These are phyloP conservation scores for Golubevia sp. DNA, from an alignment of 1,284 basidiomycete species.

Conservation along the genomic window DNA sequence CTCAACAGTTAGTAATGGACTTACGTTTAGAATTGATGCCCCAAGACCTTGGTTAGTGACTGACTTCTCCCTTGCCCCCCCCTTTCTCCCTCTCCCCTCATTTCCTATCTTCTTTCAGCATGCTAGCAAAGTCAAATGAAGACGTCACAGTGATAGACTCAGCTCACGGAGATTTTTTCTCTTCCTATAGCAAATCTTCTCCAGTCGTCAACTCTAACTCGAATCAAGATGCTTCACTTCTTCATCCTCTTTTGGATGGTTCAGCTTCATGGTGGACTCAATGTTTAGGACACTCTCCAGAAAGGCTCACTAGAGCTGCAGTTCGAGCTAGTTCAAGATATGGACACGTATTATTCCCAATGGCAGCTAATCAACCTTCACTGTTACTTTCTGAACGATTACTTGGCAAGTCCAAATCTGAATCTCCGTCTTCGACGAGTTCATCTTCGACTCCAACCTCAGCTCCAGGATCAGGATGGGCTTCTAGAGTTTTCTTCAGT, in stretches of 20 bases:
- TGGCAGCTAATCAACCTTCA: slow-evolving; percentile 45
- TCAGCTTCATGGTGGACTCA: slow-evolving; percentile 61
- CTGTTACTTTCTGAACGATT: slow-evolving; percentile 38
- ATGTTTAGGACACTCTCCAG: slow-evolving; percentile 49
- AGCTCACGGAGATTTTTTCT: slow-evolving; percentile 78
- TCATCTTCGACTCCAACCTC: background rate
- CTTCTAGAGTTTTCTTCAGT: slow-evolving; percentile 84
- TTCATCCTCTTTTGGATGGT: slow-evolving; percentile 46
- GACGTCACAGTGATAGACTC: slow-evolving; percentile 80
- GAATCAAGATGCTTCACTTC: too few species aligned
- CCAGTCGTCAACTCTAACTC: too few species aligned
- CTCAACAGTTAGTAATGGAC: slow-evolving; percentile 31
- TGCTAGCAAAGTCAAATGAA: background rate
- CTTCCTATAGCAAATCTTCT: too few species aligned
- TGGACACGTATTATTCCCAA: slow-evolving; percentile 58
- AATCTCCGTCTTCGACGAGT: background rate
- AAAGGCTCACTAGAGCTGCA: slow-evolving; percentile 37
- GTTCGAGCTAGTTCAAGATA: slow-evolving; percentile 49
- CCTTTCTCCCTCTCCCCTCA: background rate
- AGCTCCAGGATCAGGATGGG: slow-evolving; percentile 86
- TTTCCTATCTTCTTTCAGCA: background rate
- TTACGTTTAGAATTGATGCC: background rate
- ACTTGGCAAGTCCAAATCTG: slow-evolving; percentile 18
- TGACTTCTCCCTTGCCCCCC: background rate
- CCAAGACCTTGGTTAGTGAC: too few species aligned